These are phyloP conservation scores for Lactarius tabidus DNA, from an alignment of 768 basidiomycete species.

Conservation along the genomic window DNA sequence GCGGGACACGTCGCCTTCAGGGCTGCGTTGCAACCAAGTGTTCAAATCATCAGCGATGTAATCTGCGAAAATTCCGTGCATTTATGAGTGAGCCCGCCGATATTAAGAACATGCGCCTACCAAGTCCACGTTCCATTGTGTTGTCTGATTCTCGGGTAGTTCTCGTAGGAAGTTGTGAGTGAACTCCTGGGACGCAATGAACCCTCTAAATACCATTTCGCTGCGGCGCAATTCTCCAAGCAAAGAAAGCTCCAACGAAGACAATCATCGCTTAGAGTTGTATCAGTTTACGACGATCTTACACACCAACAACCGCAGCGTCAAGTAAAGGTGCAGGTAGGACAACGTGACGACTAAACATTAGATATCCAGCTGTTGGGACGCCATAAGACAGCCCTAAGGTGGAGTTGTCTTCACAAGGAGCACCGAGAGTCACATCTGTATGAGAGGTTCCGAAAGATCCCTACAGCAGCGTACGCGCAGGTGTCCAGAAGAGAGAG, in stretches of 20 bases:
- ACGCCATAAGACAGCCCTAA: background rate
- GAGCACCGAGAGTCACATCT: background rate
- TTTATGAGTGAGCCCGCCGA: background rate
- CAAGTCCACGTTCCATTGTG: background rate
- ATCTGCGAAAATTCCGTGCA: background rate
- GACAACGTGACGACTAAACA: background rate
- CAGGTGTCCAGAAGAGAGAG: background rate
- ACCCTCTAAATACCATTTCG: slow-evolving; percentile 12
- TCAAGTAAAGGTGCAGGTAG: slow-evolving; percentile 4
- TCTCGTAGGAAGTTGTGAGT: background rate
- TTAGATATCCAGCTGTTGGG: slow-evolving; percentile 13
- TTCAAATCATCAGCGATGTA: background rate
- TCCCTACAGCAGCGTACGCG: background rate
- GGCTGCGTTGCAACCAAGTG: background rate
- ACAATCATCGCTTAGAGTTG: background rate
- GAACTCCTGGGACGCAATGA: background rate
- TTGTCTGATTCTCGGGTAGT: background rate
- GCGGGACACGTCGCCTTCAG: background rate
- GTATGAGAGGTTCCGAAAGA: background rate
- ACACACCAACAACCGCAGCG: slow-evolving; percentile 10
- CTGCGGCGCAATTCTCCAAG: background rate
- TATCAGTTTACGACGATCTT: slow-evolving; percentile 5
- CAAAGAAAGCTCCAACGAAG: background rate
- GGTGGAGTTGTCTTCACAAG: background rate
- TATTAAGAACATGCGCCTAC: background rate